Evolutionary conservation across 129 eudicot genomes (phyloP).

Genomic region (Lonicera japonica): DNA sequence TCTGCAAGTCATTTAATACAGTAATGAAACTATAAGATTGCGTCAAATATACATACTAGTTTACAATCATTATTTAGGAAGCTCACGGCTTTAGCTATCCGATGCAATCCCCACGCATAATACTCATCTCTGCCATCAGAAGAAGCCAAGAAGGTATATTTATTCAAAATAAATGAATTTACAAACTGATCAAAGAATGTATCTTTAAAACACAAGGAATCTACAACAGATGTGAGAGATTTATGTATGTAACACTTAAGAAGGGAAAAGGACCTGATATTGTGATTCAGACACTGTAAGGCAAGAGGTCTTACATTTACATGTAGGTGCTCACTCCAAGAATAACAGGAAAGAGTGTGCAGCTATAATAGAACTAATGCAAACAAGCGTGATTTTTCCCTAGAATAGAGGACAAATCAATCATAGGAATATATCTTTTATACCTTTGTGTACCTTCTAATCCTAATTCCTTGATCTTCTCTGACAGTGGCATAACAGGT

Average conservation of each 20-base stretch:
- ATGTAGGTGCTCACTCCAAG: background rate
- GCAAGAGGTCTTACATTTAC: background rate
- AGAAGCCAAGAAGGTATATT: conserved; percentile 16
- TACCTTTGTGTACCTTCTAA: conserved; percentile 86
- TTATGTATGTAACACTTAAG: background rate
- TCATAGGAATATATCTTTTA: conserved; percentile 4
- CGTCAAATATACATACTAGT: conserved; percentile 53
- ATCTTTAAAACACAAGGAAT: conserved; percentile 3
- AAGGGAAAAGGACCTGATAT: background rate
- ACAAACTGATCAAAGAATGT: background rate
- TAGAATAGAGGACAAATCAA: background rate
- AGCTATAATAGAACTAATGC: conserved; percentile 2
- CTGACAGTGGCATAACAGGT: conserved; percentile 93
- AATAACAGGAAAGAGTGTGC: background rate
- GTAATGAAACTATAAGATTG: background rate
- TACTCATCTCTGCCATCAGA: conserved; percentile 70
- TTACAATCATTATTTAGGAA: conserved; percentile 95
- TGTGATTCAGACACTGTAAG: background rate
- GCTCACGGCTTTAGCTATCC: conserved; percentile 97
- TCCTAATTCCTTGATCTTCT: conserved; percentile 89
- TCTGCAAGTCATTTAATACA: conserved; percentile 4
- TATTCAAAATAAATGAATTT: background rate
- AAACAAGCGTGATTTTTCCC: background rate
- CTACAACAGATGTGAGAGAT: background rate
- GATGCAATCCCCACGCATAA: conserved; percentile 95